Conservation (phyloP, 805 yeast genomes). For the Saturnispora gosingensis region DNA sequence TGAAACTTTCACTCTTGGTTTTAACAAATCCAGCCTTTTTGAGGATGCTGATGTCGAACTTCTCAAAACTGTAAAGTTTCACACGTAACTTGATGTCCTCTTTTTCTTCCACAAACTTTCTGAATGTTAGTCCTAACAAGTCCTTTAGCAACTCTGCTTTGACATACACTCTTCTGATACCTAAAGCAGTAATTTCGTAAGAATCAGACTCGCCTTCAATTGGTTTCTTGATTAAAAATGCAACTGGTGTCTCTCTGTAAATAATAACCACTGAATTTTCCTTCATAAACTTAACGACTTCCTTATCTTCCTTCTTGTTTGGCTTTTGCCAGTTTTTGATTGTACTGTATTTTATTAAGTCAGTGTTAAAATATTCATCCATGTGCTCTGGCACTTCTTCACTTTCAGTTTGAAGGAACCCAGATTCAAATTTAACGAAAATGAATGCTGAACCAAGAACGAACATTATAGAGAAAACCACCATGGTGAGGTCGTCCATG, state of each 20-base stretch:
- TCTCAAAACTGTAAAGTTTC: slow-evolving; percentile 40
- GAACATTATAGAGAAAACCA: slow-evolving; percentile 32
- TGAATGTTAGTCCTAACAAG: slow-evolving; percentile 28
- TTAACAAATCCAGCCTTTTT: slow-evolving; percentile 35
- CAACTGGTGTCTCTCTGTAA: slow-evolving; percentile 68
- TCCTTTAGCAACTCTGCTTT: slow-evolving; percentile 57
- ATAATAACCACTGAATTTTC: slow-evolving; percentile 45
- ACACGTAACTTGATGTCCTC: slow-evolving; percentile 23
- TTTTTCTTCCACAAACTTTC: slow-evolving; percentile 19
- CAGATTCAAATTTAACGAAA: slow-evolving; percentile 34
- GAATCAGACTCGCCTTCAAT: slow-evolving; percentile 17
- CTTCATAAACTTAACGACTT: slow-evolving; percentile 22
- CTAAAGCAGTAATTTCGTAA: slow-evolving; percentile 46
- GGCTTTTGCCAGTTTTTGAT: slow-evolving; percentile 10
- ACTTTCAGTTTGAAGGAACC: slow-evolving; percentile 36
- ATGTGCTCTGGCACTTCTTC: slow-evolving; percentile 30
- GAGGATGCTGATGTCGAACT: slow-evolving; percentile 29
- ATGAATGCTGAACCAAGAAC: slow-evolving; percentile 33
- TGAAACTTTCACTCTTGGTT: slow-evolving; percentile 7
- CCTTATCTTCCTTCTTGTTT: slow-evolving; percentile 13
- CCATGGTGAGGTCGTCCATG: slow-evolving; percentile 23
- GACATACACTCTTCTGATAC: slow-evolving; percentile 59
- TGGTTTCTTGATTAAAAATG: slow-evolving; percentile 41
- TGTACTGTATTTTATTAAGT: slow-evolving; percentile 35
- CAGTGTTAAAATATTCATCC: slow-evolving; percentile 38